Evolutionary conservation across 2,329 filamentous ascomycete genomes (phyloP).

Genomic region (Dothideomycetes sp.): DNA sequence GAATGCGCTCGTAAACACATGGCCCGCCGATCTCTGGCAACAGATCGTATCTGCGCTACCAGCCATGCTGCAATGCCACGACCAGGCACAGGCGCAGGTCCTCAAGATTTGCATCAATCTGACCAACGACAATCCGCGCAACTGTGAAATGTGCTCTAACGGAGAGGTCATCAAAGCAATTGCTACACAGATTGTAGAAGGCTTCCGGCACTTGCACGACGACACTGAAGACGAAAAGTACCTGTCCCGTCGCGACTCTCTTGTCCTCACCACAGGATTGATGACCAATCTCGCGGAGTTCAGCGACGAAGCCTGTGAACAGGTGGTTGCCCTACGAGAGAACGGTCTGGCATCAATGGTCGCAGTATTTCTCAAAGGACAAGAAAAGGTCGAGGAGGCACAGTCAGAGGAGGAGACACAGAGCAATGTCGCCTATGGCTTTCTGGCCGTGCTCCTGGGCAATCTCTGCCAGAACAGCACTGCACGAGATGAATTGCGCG

Average conservation of each 20-base stretch:
- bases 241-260: slow-evolving; percentile 52
- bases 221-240: slow-evolving; percentile 13
- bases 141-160: slow-evolving; percentile 57
- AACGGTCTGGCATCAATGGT: slow-evolving; percentile 14
- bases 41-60: slow-evolving; percentile 3
- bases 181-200: slow-evolving; percentile 14
- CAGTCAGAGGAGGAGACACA: slow-evolving; percentile 61
- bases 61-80: background rate
- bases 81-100: slow-evolving; percentile 24
- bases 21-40: slow-evolving; percentile 1
- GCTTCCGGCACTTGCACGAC: slow-evolving; percentile 15
- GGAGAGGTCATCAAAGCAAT: slow-evolving; percentile 37
- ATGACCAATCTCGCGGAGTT: slow-evolving; percentile 84
- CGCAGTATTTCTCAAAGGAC: slow-evolving; percentile 17
- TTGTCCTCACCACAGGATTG: slow-evolving; percentile 69
- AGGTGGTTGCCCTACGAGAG: slow-evolving; percentile 7
- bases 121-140: slow-evolving; percentile 65
- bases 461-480: slow-evolving; percentile 56
- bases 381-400: slow-evolving; percentile 36
- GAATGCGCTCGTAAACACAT: background rate
- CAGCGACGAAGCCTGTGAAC: slow-evolving; percentile 44
- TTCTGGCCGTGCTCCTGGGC: slow-evolving; percentile 72
- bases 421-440: slow-evolving; percentile 74
- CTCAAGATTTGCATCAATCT: slow-evolving; percentile 72
- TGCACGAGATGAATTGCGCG: slow-evolving; percentile 24